phyloP scores from a whole-genome alignment of 148 eudicot species.

The Silene uniflora region DNA sequence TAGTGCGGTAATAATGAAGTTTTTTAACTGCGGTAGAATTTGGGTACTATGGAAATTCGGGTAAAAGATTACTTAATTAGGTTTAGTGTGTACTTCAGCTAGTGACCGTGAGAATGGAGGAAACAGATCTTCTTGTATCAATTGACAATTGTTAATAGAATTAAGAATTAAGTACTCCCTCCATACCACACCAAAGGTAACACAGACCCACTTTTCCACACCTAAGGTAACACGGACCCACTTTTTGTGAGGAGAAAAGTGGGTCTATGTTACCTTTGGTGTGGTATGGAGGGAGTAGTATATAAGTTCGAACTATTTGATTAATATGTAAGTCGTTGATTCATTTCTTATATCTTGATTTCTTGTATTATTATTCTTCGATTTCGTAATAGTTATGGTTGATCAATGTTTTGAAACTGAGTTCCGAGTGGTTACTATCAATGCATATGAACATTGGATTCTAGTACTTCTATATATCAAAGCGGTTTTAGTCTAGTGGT shows the following conservation, averaged over 20 bases:
- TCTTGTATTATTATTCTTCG: not conserved
- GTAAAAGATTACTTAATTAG: not conserved
- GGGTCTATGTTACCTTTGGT: no score
- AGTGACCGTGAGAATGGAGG: not conserved
- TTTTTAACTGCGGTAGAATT: slow-evolving; percentile 13
- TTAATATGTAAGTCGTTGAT: not conserved
- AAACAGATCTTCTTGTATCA: not conserved
- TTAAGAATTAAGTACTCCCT: no score
- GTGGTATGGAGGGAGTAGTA: no score
- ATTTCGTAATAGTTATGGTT: not conserved
- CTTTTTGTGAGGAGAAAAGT: no score
- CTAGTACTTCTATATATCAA: no score
- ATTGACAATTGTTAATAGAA: slow-evolving; percentile 17
- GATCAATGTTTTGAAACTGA: not conserved
- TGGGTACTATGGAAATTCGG: not conserved
- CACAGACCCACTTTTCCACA: no score
- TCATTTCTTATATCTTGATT: not conserved
- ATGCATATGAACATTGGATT: no score
- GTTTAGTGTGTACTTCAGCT: not conserved
- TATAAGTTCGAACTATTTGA: not conserved
- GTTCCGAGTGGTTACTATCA: no score
- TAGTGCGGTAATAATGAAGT: not conserved
- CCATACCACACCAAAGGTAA: no score
- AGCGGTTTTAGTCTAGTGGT: no score
- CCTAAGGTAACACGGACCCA: no score